These are phyloP conservation scores for Rutstroemia sp. DNA, from an alignment of 2,329 filamentous ascomycete species.

Conservation along the genomic window DNA sequence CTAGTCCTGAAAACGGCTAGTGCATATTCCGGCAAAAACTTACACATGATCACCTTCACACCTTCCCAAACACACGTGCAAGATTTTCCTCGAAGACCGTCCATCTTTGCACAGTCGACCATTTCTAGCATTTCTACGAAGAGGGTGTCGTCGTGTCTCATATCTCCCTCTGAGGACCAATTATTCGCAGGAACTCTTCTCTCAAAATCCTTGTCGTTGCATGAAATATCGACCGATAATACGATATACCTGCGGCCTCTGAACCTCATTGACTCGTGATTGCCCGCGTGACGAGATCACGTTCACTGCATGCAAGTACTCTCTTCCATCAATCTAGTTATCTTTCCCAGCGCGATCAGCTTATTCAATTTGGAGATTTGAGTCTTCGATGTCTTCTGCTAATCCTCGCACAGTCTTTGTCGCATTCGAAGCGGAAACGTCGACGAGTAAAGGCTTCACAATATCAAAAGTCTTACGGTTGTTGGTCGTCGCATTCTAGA, in stretches of 20 bases:
- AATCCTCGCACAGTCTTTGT: background rate
- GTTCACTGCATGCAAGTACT: background rate
- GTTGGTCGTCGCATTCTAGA: background rate
- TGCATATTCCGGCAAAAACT: background rate
- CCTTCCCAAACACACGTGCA: background rate
- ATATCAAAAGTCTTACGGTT: background rate
- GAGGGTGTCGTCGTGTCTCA: background rate
- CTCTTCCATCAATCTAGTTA: background rate
- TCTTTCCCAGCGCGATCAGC: no score
- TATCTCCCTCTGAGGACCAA: background rate
- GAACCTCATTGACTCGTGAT: background rate
- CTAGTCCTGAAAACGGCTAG: background rate
- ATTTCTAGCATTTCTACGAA: background rate
- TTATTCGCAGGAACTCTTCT: background rate
- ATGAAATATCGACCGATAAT: background rate
- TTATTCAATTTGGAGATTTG: background rate
- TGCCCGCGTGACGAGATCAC: background rate
- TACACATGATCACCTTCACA: no score
- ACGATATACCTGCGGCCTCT: background rate
- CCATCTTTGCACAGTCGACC: background rate
- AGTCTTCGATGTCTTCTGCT: background rate
- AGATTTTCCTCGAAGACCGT: background rate
- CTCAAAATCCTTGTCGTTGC: background rate
- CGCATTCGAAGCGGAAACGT: background rate
- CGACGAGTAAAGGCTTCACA: background rate